Conservation (phyloP, 768 basidiomycete genomes). For the Lactarius deliciosus region DNA sequence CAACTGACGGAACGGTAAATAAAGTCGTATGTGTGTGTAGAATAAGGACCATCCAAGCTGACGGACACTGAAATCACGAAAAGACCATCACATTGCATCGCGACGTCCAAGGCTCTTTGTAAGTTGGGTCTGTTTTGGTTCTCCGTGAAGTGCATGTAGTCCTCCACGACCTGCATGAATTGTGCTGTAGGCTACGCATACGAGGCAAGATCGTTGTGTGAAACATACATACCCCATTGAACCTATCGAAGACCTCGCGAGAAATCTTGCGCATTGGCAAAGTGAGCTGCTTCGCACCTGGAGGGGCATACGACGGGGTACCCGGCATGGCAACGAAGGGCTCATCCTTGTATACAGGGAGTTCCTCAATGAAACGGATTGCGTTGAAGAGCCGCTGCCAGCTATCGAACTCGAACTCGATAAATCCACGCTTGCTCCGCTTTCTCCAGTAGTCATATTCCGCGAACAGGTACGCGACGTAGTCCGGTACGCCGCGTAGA, state of each 20-base stretch:
- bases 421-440: conserved; percentile 26
- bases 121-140: conserved; percentile 25
- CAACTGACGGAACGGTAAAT: conserved; percentile 25
- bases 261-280: conserved; percentile 25
- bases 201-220: not conserved
- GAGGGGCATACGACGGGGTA: conserved; percentile 26
- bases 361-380: conserved; percentile 23
- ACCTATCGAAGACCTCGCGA: conserved; percentile 1
- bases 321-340: conserved; percentile 29
- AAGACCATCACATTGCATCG: conserved; percentile 17
- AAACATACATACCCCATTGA: conserved; percentile 24
- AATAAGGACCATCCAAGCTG: conserved; percentile 23
- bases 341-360: conserved; percentile 8
- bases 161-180: conserved; percentile 19
- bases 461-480: conserved; percentile 26
- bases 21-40: conserved; percentile 30
- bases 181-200: conserved; percentile 2
- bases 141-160: conserved; percentile 27
- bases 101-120: conserved; percentile 26
- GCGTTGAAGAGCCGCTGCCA: conserved; percentile 29
- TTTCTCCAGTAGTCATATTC: conserved; percentile 24
- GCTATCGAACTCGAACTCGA: conserved; percentile 30
- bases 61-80: conserved; percentile 29
- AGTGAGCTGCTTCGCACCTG: conserved; percentile 11
- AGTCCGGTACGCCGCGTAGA: conserved; percentile 29